Conservation (phyloP, 2,329 filamentous ascomycete species). For the Penicillium decumbens region DNA sequence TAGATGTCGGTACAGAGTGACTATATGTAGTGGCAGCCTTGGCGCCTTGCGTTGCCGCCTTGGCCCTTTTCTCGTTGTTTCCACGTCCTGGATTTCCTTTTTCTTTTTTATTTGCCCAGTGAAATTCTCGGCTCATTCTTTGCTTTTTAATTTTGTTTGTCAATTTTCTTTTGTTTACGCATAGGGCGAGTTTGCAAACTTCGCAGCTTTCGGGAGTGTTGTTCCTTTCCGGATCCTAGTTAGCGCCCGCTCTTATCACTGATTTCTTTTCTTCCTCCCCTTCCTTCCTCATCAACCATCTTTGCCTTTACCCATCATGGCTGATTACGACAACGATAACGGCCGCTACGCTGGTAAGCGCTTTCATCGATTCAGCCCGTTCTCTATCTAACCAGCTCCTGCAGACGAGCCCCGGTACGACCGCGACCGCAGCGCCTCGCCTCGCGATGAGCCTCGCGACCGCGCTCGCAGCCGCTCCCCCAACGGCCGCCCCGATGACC, state of each 20-base stretch:
- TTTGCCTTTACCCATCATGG: slow-evolving; percentile 33
- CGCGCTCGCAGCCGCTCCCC: slow-evolving; percentile 62
- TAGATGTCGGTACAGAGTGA: not conserved
- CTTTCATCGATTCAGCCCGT: not conserved
- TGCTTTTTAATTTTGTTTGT: not conserved
- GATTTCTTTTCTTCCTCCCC: slow-evolving; percentile 22
- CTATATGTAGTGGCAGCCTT: slow-evolving; percentile 4
- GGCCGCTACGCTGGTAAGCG: slow-evolving; percentile 62
- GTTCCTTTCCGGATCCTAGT: slow-evolving; percentile 13
- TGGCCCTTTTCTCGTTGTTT: not conserved
- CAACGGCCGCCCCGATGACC: slow-evolving; percentile 52
- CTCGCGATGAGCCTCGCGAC: slow-evolving; percentile 52
- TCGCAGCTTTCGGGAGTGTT: slow-evolving; percentile 16
- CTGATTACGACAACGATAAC: slow-evolving; percentile 62
- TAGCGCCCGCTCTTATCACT: slow-evolving; percentile 20
- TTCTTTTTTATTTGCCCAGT: not conserved
- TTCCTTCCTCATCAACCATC: slow-evolving; percentile 16
- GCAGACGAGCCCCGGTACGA: slow-evolving; percentile 61
- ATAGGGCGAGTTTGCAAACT: not conserved
- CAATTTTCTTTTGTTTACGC: not conserved
- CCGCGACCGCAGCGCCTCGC: slow-evolving; percentile 63
- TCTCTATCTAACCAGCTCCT: slow-evolving; percentile 1
- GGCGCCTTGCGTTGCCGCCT: slow-evolving; percentile 12
- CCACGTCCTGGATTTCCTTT: slow-evolving; percentile 7
- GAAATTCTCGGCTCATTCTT: not conserved